Percentiles rank a stretch among this genome's conserved stretches.
Conservation (phyloP, 2,329 filamentous ascomycete species). For the Claviceps pazoutovae region DNA sequence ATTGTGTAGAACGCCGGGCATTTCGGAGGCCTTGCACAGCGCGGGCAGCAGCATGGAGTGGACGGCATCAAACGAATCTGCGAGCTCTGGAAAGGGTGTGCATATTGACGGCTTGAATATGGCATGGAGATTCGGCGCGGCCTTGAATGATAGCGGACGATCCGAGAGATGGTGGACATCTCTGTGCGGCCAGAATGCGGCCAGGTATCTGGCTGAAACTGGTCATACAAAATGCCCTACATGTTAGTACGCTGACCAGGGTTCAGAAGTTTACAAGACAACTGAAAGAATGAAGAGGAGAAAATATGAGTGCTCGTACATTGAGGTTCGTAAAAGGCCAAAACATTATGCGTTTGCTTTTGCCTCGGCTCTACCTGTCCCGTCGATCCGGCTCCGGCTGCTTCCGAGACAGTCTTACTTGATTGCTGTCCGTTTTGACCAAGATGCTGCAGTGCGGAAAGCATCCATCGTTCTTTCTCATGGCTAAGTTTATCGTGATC, state of each 20-base stretch:
- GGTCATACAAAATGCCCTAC: neutral
- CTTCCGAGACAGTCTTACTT: neutral
- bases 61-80: constrained; percentile 32
- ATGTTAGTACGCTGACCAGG: neutral
- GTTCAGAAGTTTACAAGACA: neutral
- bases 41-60: constrained; percentile 43
- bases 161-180: constrained; percentile 3
- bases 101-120: constrained; percentile 1
- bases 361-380: constrained; percentile 1
- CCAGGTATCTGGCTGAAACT: neutral
- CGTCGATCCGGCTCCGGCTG: neutral
- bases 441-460: constrained; percentile 38
- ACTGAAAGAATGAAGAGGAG: neutral
- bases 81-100: constrained; percentile 18
- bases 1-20: constrained; percentile 41
- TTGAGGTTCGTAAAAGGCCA: constrained; percentile 38
- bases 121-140: neutral
- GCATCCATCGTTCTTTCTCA: constrained; percentile 34
- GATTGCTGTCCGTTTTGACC: constrained; percentile 15
- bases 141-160: constrained; percentile 2
- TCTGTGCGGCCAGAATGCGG: neutral
- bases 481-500: constrained; percentile 12
- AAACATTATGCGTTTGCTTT: constrained; percentile 16
- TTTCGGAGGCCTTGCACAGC: constrained; percentile 39
- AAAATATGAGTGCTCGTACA: constrained; percentile 19